These are phyloP conservation scores for Talaromyces sp. DNA, from an alignment of 2,329 filamentous ascomycete genomes.

Conservation along the genomic window DNA sequence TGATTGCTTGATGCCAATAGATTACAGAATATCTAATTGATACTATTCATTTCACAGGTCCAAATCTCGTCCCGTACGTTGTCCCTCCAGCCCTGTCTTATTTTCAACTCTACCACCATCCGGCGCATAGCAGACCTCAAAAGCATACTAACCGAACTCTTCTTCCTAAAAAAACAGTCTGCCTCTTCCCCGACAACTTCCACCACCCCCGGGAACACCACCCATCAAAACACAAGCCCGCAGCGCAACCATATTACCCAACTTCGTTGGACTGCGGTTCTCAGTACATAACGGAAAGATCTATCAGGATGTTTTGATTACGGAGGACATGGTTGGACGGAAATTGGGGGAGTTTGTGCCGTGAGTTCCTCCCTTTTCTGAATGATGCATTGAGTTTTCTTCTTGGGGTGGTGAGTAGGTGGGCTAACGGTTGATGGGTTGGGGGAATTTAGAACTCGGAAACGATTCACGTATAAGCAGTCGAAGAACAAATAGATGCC, in stretches of 20 bases:
- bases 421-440: background rate
- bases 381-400: background rate
- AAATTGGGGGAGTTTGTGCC: constrained; percentile 89
- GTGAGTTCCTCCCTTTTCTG: constrained; percentile 53
- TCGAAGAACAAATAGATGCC: constrained; percentile 63
- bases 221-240: constrained; percentile 85
- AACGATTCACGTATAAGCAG: constrained; percentile 64
- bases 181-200: constrained; percentile 39
- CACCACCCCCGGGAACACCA: constrained; percentile 59
- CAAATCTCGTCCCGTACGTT: constrained; percentile 67
- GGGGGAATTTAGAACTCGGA: constrained; percentile 58
- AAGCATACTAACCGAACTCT: background rate
- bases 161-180: constrained; percentile 31
- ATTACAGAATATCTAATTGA: background rate
- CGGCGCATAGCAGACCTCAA: background rate
- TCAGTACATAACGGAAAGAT: constrained; percentile 88
- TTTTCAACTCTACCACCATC: background rate
- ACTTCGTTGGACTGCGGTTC: constrained; percentile 85
- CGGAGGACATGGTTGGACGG: constrained; percentile 93
- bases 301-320: constrained; percentile 77
- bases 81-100: constrained; percentile 7
- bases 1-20: background rate
- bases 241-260: constrained; percentile 83
- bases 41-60: constrained; percentile 47
- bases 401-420: too few relatives aligned